Base-by-base conservation (phyloP, 2,329 filamentous ascomycete species). In the Fusarium sp. region DNA sequence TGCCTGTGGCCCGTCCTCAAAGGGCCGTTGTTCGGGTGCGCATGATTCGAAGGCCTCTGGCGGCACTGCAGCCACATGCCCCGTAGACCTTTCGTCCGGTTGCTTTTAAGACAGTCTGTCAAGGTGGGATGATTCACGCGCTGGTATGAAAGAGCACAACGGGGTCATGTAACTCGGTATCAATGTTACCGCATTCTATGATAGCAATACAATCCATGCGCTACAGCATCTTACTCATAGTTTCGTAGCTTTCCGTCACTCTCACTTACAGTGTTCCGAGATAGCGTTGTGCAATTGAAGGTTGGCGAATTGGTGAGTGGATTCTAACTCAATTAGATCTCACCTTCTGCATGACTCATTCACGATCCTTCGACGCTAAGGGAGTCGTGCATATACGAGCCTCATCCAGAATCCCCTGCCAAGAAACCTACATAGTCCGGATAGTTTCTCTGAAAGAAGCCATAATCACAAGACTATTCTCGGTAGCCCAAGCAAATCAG, bases 1-100 rank as follows among this genome's bases (percentile, higher is more conserved):
- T 5, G 13, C 19, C 23, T 8, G 5, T 18, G 19, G n/a, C 21
- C 16, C 21, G 2, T 50, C 19, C 2, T 19, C 2, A 1, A 8
- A 6, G 23, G 23, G 0, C 23, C 40, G 6, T 10, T 42, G 6
- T 6, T n/a, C 21, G 9, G 21, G 1, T 4, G 21, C 2, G 3
- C 9, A 10, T 5, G 7, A 7, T 18, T 19, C 12, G 10, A 25
- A 9, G 23, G 16, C 4, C 4, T 25, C 18, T 3, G 25, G 5
- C 0, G 25, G 3, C 18, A 47, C 25, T 2, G 18, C 8, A 13
- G 13, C 25, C 21, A n/a, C 9, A 16, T 3, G n/a, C 19, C 9
- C 18, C 3, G 2, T 35, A 37, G 32, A 9, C 8, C 15, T 23
- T 6, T 15, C 6, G 1, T 25, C 49, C 12, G 4, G n/a, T 35